A percentile compares a stretch with the other conserved stretches of the same genome.
phyloP scores from a whole-genome alignment of 2,329 filamentous ascomycete genomes.

The Lasiodiplodia citricola region DNA sequence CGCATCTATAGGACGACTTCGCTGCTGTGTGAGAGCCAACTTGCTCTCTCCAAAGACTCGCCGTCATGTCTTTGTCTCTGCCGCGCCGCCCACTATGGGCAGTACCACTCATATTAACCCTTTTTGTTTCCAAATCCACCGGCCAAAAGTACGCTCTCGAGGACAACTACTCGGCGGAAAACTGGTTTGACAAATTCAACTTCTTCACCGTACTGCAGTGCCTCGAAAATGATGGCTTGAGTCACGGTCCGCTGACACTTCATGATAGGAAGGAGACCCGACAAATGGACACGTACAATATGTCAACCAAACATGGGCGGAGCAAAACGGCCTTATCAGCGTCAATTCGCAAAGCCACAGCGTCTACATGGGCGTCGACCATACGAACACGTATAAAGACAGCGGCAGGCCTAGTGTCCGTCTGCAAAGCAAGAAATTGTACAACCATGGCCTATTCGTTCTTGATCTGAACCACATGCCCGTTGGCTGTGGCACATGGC shows the following conservation, averaged over 20 bases:
- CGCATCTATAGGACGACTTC: conserved; percentile 10
- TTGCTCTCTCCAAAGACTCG: background rate
- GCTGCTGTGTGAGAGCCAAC: background rate
- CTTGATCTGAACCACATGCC: conserved; percentile 47
- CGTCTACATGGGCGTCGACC: conserved; percentile 41
- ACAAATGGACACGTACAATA: conserved; percentile 46
- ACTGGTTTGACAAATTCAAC: conserved; percentile 53
- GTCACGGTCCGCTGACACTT: background rate
- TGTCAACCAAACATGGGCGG: conserved; percentile 46
- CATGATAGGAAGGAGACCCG: conserved; percentile 33
- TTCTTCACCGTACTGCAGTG: conserved; percentile 39
- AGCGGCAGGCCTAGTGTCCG: conserved; percentile 42
- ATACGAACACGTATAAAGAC: conserved; percentile 46
- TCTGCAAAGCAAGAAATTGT: conserved; percentile 43
- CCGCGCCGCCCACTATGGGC: conserved; percentile 4
- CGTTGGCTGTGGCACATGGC: conserved; percentile 43
- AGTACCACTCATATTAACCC: background rate
- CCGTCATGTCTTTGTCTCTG: background rate
- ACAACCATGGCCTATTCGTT: conserved; percentile 46
- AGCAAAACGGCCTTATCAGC: conserved; percentile 38
- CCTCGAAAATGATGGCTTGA: background rate
- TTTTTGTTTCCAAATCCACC: background rate
- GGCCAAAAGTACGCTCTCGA: conserved; percentile 40
- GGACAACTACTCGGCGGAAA: conserved; percentile 46
- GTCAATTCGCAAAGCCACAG: conserved; percentile 21